A percentile compares a stretch with the other conserved stretches of the same genome.
phyloP scores from a whole-genome alignment of 2,329 filamentous ascomycete species.

The Penicillium sp. region DNA sequence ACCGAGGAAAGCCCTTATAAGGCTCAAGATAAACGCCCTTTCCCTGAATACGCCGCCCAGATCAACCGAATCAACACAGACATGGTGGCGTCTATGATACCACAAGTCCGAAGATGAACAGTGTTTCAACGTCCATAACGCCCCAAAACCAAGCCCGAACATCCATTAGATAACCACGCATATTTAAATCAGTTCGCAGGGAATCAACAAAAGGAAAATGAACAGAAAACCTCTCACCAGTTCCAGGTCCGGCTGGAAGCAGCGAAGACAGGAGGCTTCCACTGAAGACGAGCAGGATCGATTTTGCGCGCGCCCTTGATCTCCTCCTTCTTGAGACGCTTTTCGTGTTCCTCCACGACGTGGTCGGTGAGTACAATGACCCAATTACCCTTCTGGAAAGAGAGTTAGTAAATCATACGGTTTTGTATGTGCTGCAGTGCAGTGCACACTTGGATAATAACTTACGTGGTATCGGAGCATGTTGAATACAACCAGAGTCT shows the following conservation, averaged over 20 bases:
- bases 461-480: conserved; percentile 85
- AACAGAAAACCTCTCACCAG: conserved; percentile 60
- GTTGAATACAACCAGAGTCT: conserved; percentile 88
- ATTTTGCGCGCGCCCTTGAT: conserved; percentile 72
- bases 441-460: conserved; percentile 9
- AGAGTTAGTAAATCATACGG: conserved; percentile 17
- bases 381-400: conserved; percentile 75
- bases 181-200: not conserved
- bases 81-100: not conserved
- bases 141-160: conserved; percentile 1
- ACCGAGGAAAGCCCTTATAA: not conserved
- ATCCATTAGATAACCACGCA: conserved; percentile 4
- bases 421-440: not conserved
- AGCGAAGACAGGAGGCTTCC: conserved; percentile 95
- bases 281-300: conserved; percentile 75
- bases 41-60: not conserved
- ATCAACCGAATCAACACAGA: not conserved
- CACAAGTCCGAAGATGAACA: not conserved
- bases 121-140: not conserved
- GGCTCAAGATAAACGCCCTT: not conserved
- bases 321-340: conserved; percentile 77
- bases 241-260: conserved; percentile 91
- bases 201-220: not conserved
- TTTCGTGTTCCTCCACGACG: conserved; percentile 66
- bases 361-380: conserved; percentile 90